These are phyloP conservation scores for Aspergillus panamensis DNA, from an alignment of 495 filamentous ascomycete genomes.

Conservation along the genomic window DNA sequence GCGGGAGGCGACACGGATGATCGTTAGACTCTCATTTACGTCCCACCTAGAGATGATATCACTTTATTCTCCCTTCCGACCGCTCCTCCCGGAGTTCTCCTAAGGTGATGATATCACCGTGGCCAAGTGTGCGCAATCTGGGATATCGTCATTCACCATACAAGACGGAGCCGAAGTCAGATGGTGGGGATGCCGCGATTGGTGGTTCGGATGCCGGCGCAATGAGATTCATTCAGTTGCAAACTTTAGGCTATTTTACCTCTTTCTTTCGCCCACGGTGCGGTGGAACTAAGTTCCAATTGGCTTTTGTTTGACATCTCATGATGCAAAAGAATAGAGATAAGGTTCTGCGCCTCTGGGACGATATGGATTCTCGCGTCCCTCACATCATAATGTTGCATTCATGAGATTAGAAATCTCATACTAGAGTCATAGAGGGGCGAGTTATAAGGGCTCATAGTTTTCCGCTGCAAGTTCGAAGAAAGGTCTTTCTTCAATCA, in stretches of 20 bases:
- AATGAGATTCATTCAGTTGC: constrained; percentile 4
- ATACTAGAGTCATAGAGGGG: neutral
- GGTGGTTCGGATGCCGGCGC: neutral
- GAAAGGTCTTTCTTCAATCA: neutral
- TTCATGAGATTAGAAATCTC: neutral
- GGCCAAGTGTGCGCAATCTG: neutral
- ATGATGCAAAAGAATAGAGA: constrained; percentile 23
- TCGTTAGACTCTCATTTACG: neutral
- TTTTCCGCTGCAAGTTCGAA: neutral
- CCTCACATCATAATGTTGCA: constrained; percentile 24
- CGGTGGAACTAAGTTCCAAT: constrained; percentile 6
- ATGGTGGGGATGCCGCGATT: neutral
- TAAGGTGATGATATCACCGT: constrained; percentile 16
- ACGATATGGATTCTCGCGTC: constrained; percentile 1
- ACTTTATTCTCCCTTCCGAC: neutral
- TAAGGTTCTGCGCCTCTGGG: constrained; percentile 6
- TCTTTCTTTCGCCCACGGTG: neutral
- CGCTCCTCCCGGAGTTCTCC: neutral
- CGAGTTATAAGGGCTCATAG: neutral
- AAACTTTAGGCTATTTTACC: neutral
- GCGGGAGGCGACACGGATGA: neutral
- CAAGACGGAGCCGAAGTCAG: neutral
- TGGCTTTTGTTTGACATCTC: constrained; percentile 14
- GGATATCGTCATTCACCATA: constrained; percentile 5
- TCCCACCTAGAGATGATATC: neutral